phyloP scores from a whole-genome alignment of 2,329 filamentous ascomycete species.

The Fusarium pseudograminearum region DNA sequence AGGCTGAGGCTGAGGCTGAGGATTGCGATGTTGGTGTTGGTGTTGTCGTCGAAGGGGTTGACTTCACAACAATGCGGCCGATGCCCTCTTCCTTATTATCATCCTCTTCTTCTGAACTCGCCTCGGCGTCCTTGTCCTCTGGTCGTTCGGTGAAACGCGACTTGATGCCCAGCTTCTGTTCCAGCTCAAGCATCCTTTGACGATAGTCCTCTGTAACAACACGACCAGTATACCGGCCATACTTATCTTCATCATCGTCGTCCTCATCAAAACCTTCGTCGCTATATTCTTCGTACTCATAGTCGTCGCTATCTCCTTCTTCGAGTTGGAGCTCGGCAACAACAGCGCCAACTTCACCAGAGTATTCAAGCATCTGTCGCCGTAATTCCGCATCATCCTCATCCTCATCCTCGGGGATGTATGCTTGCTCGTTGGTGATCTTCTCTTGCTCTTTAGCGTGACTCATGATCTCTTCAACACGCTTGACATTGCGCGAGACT shows the following conservation, averaged over 20 bases:
- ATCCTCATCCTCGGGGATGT: slow-evolving; percentile 80
- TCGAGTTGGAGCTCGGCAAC: slow-evolving; percentile 93
- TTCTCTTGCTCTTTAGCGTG: slow-evolving; percentile 67
- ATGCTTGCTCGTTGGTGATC: slow-evolving; percentile 56
- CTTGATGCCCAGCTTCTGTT: slow-evolving; percentile 77
- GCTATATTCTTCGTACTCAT: slow-evolving; percentile 63
- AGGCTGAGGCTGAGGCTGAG: slow-evolving; percentile 31
- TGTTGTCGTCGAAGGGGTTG: slow-evolving; percentile 20
- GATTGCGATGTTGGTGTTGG: slow-evolving; percentile 11
- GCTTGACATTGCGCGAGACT: slow-evolving; percentile 58
- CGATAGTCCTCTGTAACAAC: slow-evolving; percentile 81
- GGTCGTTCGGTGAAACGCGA: slow-evolving; percentile 60
- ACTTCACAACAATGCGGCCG: slow-evolving; percentile 66
- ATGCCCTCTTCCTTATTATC: slow-evolving; percentile 56
- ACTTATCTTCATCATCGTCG: slow-evolving; percentile 67
- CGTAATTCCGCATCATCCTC: slow-evolving; percentile 83
- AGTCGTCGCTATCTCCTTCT: slow-evolving; percentile 69
- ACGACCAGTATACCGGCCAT: slow-evolving; percentile 76
- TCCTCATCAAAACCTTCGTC: slow-evolving; percentile 66
- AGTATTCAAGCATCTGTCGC: slow-evolving; percentile 90
- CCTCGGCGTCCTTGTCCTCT: slow-evolving; percentile 59
- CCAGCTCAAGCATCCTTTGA: slow-evolving; percentile 85
- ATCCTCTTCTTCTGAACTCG: slow-evolving; percentile 55
- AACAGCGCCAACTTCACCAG: slow-evolving; percentile 89
- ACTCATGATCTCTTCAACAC: slow-evolving; percentile 68